Evolutionary conservation across 208 protist genomes (phyloP).

Genomic region (Leishmania lainsoni): DNA sequence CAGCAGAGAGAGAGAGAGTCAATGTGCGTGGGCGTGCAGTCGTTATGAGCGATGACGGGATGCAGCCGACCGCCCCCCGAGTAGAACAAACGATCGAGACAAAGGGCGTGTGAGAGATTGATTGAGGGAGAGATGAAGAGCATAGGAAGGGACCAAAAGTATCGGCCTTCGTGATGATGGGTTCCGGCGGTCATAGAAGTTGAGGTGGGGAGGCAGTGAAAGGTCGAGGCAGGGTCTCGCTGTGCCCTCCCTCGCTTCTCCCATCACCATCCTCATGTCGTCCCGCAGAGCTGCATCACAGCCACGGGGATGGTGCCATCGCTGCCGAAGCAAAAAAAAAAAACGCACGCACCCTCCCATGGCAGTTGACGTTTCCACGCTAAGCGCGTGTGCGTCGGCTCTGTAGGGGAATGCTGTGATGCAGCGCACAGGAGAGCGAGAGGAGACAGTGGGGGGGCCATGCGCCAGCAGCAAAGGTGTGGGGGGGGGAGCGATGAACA

Average conservation of each 20-base stretch:
- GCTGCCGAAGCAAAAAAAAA: background rate
- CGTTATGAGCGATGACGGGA: background rate
- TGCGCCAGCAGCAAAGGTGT: too few species aligned
- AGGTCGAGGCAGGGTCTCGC: background rate
- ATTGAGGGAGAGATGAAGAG: background rate
- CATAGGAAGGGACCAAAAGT: background rate
- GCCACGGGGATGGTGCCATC: background rate
- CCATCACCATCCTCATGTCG: background rate
- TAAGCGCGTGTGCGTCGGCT: too few species aligned
- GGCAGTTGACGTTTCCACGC: too few species aligned
- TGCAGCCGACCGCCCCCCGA: background rate
- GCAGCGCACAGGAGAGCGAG: constrained; percentile 8
- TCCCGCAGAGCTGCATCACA: background rate
- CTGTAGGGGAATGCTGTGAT: background rate
- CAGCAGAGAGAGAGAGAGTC: too few species aligned
- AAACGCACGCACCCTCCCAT: background rate
- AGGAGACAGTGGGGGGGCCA: constrained; percentile 6
- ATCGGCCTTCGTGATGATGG: background rate
- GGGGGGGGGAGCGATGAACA: background rate
- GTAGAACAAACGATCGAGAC: background rate
- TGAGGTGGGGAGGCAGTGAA: background rate
- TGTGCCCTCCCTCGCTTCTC: background rate
- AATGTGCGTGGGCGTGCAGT: background rate
- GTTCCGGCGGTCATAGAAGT: background rate
- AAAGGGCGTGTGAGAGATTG: background rate